Percentiles rank a stretch among this genome's conserved stretches.
Conservation (phyloP, 1,284 basidiomycete species). For the Cerrena zonata region DNA sequence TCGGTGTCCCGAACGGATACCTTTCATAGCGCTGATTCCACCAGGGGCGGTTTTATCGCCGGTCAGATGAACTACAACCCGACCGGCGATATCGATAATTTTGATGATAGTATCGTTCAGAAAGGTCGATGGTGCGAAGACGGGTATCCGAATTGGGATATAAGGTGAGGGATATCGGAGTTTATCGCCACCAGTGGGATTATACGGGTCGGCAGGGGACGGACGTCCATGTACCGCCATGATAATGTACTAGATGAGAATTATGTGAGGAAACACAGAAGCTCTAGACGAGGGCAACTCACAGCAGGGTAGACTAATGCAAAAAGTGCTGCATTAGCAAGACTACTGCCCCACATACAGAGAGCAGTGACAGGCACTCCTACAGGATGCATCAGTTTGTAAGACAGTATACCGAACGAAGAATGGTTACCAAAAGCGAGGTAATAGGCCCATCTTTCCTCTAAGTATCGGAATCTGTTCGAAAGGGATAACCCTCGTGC, state of each 20-base stretch:
- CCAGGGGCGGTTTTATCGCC: slow-evolving; percentile 9
- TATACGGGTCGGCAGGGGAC: slow-evolving; percentile 64
- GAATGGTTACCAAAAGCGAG: slow-evolving; percentile 60
- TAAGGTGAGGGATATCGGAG: slow-evolving; percentile 65
- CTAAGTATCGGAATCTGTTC: slow-evolving; percentile 64
- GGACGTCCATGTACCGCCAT: slow-evolving; percentile 71
- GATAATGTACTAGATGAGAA: slow-evolving; percentile 47
- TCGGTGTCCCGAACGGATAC: slow-evolving; percentile 11
- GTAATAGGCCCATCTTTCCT: slow-evolving; percentile 83
- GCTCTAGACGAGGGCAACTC: slow-evolving; percentile 29
- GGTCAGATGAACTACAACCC: slow-evolving; percentile 11
- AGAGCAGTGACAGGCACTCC: slow-evolving; percentile 60
- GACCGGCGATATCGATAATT: slow-evolving; percentile 50
- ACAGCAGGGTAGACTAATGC: slow-evolving; percentile 74
- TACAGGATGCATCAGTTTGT: slow-evolving; percentile 21
- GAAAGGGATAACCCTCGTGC: slow-evolving; percentile 65
- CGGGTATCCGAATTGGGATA: slow-evolving; percentile 69
- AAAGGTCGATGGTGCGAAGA: slow-evolving; percentile 67
- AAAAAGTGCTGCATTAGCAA: slow-evolving; percentile 73
- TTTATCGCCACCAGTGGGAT: slow-evolving; percentile 41
- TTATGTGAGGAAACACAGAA: slow-evolving; percentile 13
- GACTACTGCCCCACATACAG: slow-evolving; percentile 64
- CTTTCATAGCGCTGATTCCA: not conserved
- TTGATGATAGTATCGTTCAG: slow-evolving; percentile 68
- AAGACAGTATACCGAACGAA: not conserved